Percentiles rank a stretch among this genome's conserved stretches.
phyloP scores from a whole-genome alignment of 2,329 filamentous ascomycete species.

The Thielaviopsis populi region DNA sequence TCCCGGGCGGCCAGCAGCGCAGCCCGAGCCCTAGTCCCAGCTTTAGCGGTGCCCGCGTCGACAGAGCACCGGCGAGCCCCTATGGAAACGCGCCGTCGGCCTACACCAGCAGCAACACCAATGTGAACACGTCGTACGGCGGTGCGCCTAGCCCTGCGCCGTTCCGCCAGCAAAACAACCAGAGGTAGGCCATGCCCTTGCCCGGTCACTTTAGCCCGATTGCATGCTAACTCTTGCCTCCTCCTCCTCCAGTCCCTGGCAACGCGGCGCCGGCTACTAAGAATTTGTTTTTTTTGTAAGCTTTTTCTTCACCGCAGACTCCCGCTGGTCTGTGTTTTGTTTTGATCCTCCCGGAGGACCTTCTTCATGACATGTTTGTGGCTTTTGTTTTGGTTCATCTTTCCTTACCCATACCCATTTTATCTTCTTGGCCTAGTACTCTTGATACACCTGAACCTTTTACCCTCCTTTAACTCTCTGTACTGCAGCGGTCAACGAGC shows the following conservation, averaged over 20 bases:
- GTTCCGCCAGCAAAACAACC: conserved; percentile 27
- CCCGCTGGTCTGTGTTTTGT: neutral
- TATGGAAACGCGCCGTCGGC: conserved; percentile 23
- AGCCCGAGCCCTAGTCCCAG: conserved; percentile 25
- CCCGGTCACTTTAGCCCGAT: neutral
- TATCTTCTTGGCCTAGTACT: neutral
- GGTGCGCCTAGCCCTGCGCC: conserved; percentile 23
- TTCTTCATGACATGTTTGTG: conserved; percentile 5
- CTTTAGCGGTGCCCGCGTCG: conserved; percentile 13
- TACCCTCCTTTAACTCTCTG: neutral
- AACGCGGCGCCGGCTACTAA: conserved; percentile 32
- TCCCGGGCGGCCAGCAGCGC: conserved; percentile 26
- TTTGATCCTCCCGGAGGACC: neutral
- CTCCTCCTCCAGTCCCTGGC: conserved; percentile 27
- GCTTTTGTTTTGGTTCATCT: neutral
- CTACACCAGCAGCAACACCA: conserved; percentile 21
- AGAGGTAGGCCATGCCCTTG: conserved; percentile 23
- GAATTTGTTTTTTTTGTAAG: neutral
- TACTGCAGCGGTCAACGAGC: neutral
- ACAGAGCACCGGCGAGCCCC: conserved; percentile 24
- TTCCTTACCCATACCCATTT: neutral
- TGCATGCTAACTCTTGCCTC: conserved; percentile 1
- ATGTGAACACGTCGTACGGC: conserved; percentile 21
- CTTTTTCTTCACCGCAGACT: neutral
- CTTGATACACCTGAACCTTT: neutral